Evolutionary conservation across 106 monocot genomes (phyloP).

Genomic region (Vanilla planifolia): DNA sequence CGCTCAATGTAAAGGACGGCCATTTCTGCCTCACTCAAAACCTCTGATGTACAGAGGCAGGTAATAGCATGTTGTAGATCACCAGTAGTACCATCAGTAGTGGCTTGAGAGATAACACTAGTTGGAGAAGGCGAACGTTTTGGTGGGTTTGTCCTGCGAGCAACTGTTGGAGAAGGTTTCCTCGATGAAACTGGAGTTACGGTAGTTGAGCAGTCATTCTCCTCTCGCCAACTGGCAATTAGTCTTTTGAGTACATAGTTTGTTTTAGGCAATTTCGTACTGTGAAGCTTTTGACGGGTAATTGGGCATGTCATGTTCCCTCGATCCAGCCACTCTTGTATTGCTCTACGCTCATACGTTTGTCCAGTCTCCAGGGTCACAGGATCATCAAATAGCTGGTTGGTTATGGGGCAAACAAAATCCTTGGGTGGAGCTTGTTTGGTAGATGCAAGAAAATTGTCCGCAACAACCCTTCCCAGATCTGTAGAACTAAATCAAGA

Average conservation of each 20-base stretch:
- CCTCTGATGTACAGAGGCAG: constrained; percentile 43
- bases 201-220: constrained; percentile 21
- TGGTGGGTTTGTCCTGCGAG: not conserved
- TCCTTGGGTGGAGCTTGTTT: constrained; percentile 43
- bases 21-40: constrained; percentile 39
- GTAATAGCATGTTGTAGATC: constrained; percentile 38
- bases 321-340: constrained; percentile 51
- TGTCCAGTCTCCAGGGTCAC: constrained; percentile 61
- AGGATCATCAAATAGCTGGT: constrained; percentile 47
- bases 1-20: constrained; percentile 43
- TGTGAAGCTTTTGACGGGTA: constrained; percentile 47
- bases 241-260: constrained; percentile 60
- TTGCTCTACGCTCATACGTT: constrained; percentile 52
- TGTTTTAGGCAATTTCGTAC: constrained; percentile 43
- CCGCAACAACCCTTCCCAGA: constrained; percentile 23
- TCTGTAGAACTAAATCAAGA: constrained; percentile 21
- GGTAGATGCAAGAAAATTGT: constrained; percentile 7
- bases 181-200: constrained; percentile 3
- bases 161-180: constrained; percentile 12
- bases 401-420: constrained; percentile 62
- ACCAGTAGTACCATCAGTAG: constrained; percentile 10
- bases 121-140: constrained; percentile 33
- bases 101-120: constrained; percentile 41
- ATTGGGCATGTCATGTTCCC: constrained; percentile 59
- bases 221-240: constrained; percentile 42